Conservation (phyloP, 371 early-diverging fungal species). For the Umbelopsis sp. region DNA sequence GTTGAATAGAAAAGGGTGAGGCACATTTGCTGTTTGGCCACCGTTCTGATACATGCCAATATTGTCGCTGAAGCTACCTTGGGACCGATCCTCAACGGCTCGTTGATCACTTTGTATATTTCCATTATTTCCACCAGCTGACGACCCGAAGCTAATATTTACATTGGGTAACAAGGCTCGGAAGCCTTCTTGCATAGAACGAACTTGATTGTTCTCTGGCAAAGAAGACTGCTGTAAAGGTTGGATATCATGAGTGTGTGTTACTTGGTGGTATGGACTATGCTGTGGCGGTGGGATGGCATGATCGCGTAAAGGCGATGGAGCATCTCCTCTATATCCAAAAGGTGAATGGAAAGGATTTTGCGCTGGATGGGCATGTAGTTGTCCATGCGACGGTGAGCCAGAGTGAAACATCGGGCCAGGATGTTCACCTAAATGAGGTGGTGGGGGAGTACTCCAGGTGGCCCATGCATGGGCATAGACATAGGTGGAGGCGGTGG, state of each 20-base stretch:
- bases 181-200: conserved; percentile 60
- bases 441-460: not conserved
- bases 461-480: conserved; percentile 18
- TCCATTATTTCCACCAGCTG: conserved; percentile 28
- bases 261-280: conserved; percentile 9
- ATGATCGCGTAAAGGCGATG: not conserved
- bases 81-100: not conserved
- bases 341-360: not conserved
- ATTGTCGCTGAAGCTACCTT: not conserved
- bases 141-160: conserved; percentile 66
- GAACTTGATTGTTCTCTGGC: conserved; percentile 30
- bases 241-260: not conserved
- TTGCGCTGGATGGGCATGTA: conserved; percentile 21
- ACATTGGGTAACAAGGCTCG: conserved; percentile 73
- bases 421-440: conserved; percentile 18
- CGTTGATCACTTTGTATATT: not conserved
- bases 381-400: not conserved
- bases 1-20: conserved; percentile 22
- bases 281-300: not conserved
- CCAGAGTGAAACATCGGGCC: not conserved
- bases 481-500: conserved; percentile 25
- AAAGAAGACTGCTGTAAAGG: conserved; percentile 18
- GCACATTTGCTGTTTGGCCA: conserved; percentile 25
- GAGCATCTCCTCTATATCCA: not conserved
- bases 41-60: not conserved